These are phyloP conservation scores for Amesomyces nigricolor DNA, from an alignment of 2,329 filamentous ascomycete species.

Conservation along the genomic window DNA sequence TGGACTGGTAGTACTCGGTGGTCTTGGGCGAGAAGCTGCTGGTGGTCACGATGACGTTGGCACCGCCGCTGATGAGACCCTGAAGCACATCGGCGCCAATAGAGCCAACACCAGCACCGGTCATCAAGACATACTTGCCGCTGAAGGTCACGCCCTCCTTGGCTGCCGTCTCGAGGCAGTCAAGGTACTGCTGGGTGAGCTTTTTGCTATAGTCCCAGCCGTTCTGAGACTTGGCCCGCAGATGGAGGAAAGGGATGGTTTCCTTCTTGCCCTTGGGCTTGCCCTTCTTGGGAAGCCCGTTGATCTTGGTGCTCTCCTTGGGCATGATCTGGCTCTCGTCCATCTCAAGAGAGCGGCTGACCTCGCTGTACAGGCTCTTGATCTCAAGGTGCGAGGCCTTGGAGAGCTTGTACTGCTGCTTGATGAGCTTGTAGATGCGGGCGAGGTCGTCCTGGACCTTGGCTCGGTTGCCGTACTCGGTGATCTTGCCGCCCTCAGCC, in stretches of 20 bases:
- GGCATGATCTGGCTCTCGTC: slow-evolving; percentile 97
- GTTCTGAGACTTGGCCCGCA: slow-evolving; percentile 88
- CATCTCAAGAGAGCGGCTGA: slow-evolving; percentile 91
- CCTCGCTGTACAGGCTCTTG: slow-evolving; percentile 88
- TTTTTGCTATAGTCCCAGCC: slow-evolving; percentile 99
- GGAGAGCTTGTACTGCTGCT: slow-evolving; percentile 95
- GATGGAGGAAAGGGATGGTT: slow-evolving; percentile 94
- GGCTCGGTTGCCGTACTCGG: slow-evolving; percentile 94
- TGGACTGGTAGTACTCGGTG: slow-evolving; percentile 97
- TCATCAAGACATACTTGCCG: slow-evolving; percentile 96
- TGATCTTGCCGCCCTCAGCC: slow-evolving; percentile 97
- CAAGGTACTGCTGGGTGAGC: slow-evolving; percentile 86
- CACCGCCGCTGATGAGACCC: slow-evolving; percentile 91
- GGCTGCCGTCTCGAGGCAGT: slow-evolving; percentile 85
- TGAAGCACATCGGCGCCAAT: slow-evolving; percentile 96
- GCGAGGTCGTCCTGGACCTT: slow-evolving; percentile 96
- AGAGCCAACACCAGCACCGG: slow-evolving; percentile 92
- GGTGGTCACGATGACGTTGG: slow-evolving; percentile 94
- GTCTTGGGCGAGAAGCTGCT: slow-evolving; percentile 95
- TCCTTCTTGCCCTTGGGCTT: slow-evolving; percentile 85
- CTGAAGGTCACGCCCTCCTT: slow-evolving; percentile 83
- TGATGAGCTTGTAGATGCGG: slow-evolving; percentile 96
- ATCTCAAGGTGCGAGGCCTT: slow-evolving; percentile 96
- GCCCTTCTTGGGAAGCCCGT: slow-evolving; percentile 45
- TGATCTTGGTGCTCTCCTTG: slow-evolving; percentile 68